Percentiles rank a stretch among this genome's conserved stretches.
These are phyloP conservation scores for Echinochloa phyllopogon DNA, from an alignment of 176 grass and related monocot species.

Conservation along the genomic window DNA sequence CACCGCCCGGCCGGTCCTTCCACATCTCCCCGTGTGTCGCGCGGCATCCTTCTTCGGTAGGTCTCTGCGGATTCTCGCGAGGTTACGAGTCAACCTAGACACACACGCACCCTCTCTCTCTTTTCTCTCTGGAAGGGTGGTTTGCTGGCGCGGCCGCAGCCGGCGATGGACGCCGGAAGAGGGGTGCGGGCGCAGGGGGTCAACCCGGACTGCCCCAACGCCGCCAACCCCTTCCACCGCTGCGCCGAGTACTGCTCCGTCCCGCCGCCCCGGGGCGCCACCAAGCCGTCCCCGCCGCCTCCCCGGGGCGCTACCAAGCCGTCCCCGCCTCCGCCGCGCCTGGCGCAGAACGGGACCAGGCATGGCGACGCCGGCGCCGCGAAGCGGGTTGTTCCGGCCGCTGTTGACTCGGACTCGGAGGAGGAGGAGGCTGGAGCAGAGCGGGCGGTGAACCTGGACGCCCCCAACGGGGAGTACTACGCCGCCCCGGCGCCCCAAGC, in stretches of 20 bases:
- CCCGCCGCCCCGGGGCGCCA: conserved; percentile 2
- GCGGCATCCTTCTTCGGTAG: background rate
- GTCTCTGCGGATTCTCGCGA: background rate
- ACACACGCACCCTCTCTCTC: too few species aligned
- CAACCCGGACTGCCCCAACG: conserved; percentile 65
- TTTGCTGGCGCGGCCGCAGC: background rate
- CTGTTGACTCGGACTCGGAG: background rate
- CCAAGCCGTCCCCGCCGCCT: conserved; percentile 25
- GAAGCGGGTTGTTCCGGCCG: background rate
- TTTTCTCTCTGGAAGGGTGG: background rate
- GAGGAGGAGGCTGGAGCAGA: background rate
- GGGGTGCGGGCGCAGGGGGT: conserved; percentile 31
- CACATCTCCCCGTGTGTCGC: background rate
- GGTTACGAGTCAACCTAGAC: conserved; percentile 2
- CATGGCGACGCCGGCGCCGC: conserved; percentile 38
- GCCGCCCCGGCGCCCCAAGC: conserved; percentile 7
- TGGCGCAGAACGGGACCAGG: conserved; percentile 61
- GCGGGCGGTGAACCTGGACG: conserved; percentile 47
- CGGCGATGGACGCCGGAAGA: conserved; percentile 45
- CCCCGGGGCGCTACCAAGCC: conserved; percentile 18
- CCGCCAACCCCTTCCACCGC: conserved; percentile 63
- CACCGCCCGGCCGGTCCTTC: background rate
- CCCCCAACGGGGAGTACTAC: conserved; percentile 54
- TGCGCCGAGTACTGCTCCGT: conserved; percentile 59
- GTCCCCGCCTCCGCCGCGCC: background rate